These are phyloP conservation scores for Alternaria tenuissima DNA, from an alignment of 2,329 filamentous ascomycete species.

Conservation along the genomic window DNA sequence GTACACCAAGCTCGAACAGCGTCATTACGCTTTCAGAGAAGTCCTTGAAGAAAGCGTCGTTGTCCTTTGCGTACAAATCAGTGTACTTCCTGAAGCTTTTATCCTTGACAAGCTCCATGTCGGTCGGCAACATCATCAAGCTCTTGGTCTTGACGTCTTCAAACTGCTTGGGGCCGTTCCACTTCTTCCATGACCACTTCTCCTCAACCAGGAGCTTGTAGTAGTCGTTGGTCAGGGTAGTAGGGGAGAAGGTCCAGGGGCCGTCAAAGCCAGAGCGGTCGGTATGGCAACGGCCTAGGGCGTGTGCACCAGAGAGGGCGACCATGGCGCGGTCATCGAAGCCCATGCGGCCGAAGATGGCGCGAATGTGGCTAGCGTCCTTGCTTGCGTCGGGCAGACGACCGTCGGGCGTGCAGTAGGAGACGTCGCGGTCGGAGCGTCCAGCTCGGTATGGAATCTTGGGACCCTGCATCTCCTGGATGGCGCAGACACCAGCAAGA, in stretches of 20 bases:
- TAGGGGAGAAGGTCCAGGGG: slow-evolving; percentile 82
- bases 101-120: slow-evolving; percentile 87
- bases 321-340: slow-evolving; percentile 98
- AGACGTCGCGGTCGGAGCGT: slow-evolving; percentile 78
- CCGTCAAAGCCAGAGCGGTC: slow-evolving; percentile 89
- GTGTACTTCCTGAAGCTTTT: slow-evolving; percentile 83
- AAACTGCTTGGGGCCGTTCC: slow-evolving; percentile 90
- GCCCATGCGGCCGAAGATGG: slow-evolving; percentile 96
- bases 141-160: slow-evolving; percentile 87
- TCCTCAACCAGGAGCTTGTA: slow-evolving; percentile 86
- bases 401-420: slow-evolving; percentile 92
- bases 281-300: slow-evolving; percentile 83
- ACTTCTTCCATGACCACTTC: slow-evolving; percentile 98
- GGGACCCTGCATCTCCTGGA: slow-evolving; percentile 96
- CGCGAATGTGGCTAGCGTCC: slow-evolving; percentile 79
- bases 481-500: slow-evolving; percentile 80
- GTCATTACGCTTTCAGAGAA: slow-evolving; percentile 80
- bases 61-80: slow-evolving; percentile 90
- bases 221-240: slow-evolving; percentile 90
- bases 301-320: slow-evolving; percentile 84
- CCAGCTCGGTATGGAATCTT: slow-evolving; percentile 88
- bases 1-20: slow-evolving; percentile 94
- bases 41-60: slow-evolving; percentile 91
- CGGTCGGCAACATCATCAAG: slow-evolving; percentile 97
- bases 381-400: slow-evolving; percentile 85